Percentiles rank a stretch among this genome's conserved stretches.
phyloP scores from a whole-genome alignment of 169 alveolate species.

The Plasmodium ovale region DNA sequence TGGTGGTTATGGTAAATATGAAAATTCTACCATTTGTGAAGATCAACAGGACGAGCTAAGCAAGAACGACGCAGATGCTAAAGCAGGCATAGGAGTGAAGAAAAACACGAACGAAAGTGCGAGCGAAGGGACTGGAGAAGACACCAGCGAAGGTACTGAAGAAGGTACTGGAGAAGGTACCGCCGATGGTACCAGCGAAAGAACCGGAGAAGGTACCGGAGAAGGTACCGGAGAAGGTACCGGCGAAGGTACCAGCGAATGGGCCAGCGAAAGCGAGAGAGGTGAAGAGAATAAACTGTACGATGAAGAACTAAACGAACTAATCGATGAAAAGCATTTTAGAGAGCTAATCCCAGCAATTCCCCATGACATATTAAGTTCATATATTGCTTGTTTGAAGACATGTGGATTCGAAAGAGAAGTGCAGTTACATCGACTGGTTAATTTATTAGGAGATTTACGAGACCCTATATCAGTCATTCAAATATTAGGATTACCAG shows the following conservation, averaged over 20 bases:
- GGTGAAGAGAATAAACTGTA: not conserved
- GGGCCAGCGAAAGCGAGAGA: not conserved
- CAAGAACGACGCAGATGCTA: conserved; percentile 8
- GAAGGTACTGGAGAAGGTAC: not conserved
- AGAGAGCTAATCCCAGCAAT: conserved; percentile 70
- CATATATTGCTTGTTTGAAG: conserved; percentile 65
- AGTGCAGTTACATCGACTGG: conserved; percentile 67
- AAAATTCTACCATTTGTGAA: too few relatives aligned
- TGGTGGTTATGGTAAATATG: not conserved
- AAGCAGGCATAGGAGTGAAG: too few relatives aligned
- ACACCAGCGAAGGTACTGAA: not conserved
- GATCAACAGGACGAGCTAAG: conserved; percentile 9
- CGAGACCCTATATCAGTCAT: conserved; percentile 74
- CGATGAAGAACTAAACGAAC: conserved; percentile 69
- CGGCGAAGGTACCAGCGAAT: not conserved
- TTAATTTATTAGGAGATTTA: conserved; percentile 59
- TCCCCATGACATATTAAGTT: conserved; percentile 54
- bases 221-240: not conserved
- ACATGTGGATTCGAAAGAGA: conserved; percentile 76
- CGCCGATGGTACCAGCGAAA: not conserved
- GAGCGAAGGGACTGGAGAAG: too few relatives aligned
- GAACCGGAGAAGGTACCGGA: too few relatives aligned
- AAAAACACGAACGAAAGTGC: not conserved
- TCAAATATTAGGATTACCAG: conserved; percentile 70
- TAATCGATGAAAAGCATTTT: conserved; percentile 60